Evolutionary conservation across 345 rosid genomes (phyloP), one percentile per base, ranked within the genome.

Genomic region (Atalantia buxifolia): DNA sequence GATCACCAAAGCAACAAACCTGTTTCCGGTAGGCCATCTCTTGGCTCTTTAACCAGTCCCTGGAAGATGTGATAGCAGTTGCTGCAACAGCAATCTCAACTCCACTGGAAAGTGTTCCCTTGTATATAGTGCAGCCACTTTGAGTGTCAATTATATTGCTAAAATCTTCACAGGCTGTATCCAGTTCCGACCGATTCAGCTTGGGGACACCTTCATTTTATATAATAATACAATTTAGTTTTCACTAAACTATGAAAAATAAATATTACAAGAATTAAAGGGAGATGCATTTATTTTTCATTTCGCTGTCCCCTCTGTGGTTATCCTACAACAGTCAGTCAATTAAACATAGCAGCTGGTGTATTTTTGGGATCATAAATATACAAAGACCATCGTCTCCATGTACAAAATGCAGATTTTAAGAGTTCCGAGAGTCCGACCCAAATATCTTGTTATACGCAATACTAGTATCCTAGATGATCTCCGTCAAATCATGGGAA

Each of bases 161-260:
- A 81, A 97, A 97, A 86, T 97, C 99, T 86, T 97, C 99, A 62
- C 99, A 97, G 35, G 99, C 99, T 85, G 93, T 90, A 83, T 97
- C 97, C 81, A 97, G 83, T 77, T 97, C 98, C 3, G 89, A 45
- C 68, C 92, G 88, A 81, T 93, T 94, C 80, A 97, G 81, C 89
- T 94, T 97, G 16, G 99, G 99, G 65, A 97, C 98, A 56, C 99
- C 99, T 94, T 86, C 75, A 78, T 80, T 79, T 81, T 65, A 28
- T 38, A 82, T 24, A n/a, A 21, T 50, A 35, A 40, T 8, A 65
- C 1, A 25, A 38, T 50, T 42, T 60, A 42, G 45, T 61, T 62
- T 22, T 12, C 31, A 53, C 13, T 70, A 28, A 9, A 67, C 8
- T 69, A 48, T 50, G 64, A 71, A 42, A 42, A 10, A 2, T 10